Percentiles rank a stretch among this genome's conserved stretches.
Conservation (phyloP, 106 monocot species). For the Amphibolis antarctica region DNA sequence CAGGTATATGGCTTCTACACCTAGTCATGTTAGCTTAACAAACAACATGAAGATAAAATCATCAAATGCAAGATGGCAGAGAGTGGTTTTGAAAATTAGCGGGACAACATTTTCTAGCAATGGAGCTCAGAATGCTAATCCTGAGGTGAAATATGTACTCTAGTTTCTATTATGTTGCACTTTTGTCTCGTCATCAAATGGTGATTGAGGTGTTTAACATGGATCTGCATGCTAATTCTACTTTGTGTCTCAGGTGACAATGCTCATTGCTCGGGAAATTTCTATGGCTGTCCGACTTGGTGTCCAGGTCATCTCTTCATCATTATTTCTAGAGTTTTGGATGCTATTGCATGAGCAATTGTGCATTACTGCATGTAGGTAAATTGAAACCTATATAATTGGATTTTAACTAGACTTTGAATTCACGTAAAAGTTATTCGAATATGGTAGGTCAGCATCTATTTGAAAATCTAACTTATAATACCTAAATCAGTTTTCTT, state of each 20-base stretch:
- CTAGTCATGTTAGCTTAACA: constrained; percentile 26
- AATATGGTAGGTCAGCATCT: not conserved
- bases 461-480: not conserved
- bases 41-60: constrained; percentile 43
- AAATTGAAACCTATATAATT: not conserved
- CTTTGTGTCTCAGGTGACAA: constrained; percentile 41
- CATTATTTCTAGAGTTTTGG: not conserved
- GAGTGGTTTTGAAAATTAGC: constrained; percentile 87
- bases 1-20: constrained; percentile 38
- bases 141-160: constrained; percentile 40
- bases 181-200: not conserved
- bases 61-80: constrained; percentile 76
- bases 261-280: constrained; percentile 89
- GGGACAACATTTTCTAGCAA: constrained; percentile 51
- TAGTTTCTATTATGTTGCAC: not conserved
- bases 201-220: not conserved
- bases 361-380: not conserved
- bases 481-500: too few species aligned
- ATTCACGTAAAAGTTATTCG: not conserved
- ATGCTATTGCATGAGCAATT: not conserved
- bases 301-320: constrained; percentile 45
- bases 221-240: not conserved
- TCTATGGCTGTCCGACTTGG: constrained; percentile 59
- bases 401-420: not conserved
- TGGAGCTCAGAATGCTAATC: constrained; percentile 76